Evolutionary conservation across 495 filamentous ascomycete species (phyloP), one percentile per base, ranked within the genome.

Genomic region (Penicillium salamii): DNA sequence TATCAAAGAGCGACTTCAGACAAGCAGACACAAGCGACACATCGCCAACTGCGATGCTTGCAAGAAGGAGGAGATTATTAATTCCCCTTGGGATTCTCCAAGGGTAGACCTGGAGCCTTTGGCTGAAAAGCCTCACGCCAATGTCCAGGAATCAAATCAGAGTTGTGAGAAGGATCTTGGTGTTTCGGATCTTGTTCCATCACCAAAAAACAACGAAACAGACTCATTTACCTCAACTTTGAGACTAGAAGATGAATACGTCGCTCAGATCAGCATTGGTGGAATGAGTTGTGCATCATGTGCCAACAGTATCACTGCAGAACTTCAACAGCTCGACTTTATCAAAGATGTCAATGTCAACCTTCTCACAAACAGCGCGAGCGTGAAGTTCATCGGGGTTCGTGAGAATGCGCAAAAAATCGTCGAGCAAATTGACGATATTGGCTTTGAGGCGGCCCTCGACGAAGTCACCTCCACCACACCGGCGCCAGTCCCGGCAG

Each of bases 201-300:
- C n/a, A n/a, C n/a, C n/a, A n/a, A n/a, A n/a, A n/a, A n/a, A n/a
- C n/a, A n/a, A n/a, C n/a, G n/a, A n/a, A n/a, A n/a, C n/a, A n/a
- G 20, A 34, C 7, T 23, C 23, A 3, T 12, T 14, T 21, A 23
- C 20, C 6, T 59, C 52, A 36, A n/a, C 33, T 35, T 8, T 34
- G 17, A n/a, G 36, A 17, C 13, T 41, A 24, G 7, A 7, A 1
- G 59, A 61, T 36, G 58, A 61, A 32, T 78, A 68, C 52, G 67
- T 59, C 35, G 78, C 75, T 0, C 69, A 61, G 1, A 56, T 87
- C 3, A 73, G 70, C 41, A 78, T 87, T 50, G 70, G 67, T 7
- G 83, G 83, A 4, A 87, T 87, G 83, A 85, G 77, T n/a, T 86
- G 83, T 62, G 78, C 78, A 23, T 77, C 82, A 3, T 87, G 83